phyloP scores from a whole-genome alignment of 2,329 filamentous ascomycete genomes.

The Pyrenochaeta sp. region DNA sequence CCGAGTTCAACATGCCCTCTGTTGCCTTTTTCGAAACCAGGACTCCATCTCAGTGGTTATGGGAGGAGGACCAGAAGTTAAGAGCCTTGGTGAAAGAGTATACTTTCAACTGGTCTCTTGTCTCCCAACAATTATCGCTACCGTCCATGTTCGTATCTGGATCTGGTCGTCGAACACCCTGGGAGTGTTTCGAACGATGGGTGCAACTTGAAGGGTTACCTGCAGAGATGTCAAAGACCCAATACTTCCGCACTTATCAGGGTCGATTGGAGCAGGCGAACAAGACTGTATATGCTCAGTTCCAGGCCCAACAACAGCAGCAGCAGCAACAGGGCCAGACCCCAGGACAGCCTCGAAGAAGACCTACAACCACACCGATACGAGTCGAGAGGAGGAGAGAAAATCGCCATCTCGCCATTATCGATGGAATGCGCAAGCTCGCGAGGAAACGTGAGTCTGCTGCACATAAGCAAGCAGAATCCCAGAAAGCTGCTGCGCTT shows the following conservation, averaged over 20 bases:
- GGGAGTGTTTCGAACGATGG: constrained; percentile 99
- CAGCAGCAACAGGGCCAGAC: constrained; percentile 64
- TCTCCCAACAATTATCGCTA: constrained; percentile 79
- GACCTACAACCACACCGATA: constrained; percentile 74
- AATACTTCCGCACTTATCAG: constrained; percentile 86
- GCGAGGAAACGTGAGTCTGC: constrained; percentile 92
- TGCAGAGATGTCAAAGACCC: constrained; percentile 91
- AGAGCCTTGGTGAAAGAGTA: constrained; percentile 87
- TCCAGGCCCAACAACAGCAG: constrained; percentile 63
- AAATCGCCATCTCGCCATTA: constrained; percentile 84
- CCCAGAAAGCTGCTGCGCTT: constrained; percentile 72
- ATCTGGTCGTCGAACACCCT: constrained; percentile 88
- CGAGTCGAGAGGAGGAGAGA: constrained; percentile 87
- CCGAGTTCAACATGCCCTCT: constrained; percentile 88
- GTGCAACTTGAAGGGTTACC: constrained; percentile 89
- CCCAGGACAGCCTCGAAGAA: constrained; percentile 65
- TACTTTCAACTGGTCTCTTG: constrained; percentile 97
- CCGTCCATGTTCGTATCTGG: constrained; percentile 83
- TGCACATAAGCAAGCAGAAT: constrained; percentile 86
- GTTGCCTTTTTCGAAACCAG: constrained; percentile 90
- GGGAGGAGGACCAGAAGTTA: constrained; percentile 88
- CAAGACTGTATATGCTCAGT: constrained; percentile 65
- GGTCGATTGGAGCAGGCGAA: constrained; percentile 70
- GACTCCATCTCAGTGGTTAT: constrained; percentile 88
- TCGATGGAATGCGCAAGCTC: constrained; percentile 94